phyloP scores from a whole-genome alignment of 345 rosid species.

The Turnera subulata region DNA sequence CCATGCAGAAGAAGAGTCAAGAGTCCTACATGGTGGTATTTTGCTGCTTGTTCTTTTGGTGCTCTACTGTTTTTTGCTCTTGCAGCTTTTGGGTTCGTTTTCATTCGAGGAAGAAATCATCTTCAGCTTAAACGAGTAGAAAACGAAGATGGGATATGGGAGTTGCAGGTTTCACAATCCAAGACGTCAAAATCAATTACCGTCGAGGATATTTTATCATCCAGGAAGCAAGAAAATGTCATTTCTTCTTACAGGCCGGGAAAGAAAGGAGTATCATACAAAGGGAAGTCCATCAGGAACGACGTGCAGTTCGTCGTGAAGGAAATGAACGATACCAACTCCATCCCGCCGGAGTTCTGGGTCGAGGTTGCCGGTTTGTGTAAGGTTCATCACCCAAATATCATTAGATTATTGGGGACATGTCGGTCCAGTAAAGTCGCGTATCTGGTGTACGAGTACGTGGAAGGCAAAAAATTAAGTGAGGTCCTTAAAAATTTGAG shows the following conservation, averaged over 20 bases:
- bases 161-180: slow-evolving; percentile 51
- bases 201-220: slow-evolving; percentile 36
- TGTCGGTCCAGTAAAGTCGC: slow-evolving; percentile 49
- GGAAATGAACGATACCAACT: slow-evolving; percentile 33
- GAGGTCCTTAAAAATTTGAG: slow-evolving; percentile 40
- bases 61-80: slow-evolving; percentile 32
- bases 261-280: slow-evolving; percentile 24
- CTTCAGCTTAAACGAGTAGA: slow-evolving; percentile 49
- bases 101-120: slow-evolving; percentile 33
- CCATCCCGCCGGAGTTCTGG: slow-evolving; percentile 35
- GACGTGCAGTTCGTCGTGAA: slow-evolving; percentile 38
- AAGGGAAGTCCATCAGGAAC: slow-evolving; percentile 29
- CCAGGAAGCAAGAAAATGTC: slow-evolving; percentile 43
- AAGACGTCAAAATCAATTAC: slow-evolving; percentile 38
- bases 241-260: slow-evolving; percentile 40
- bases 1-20: slow-evolving; percentile 43
- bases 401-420: slow-evolving; percentile 46
- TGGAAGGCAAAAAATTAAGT: slow-evolving; percentile 49
- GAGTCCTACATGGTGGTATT: slow-evolving; percentile 45
- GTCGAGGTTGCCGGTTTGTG: slow-evolving; percentile 31
- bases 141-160: slow-evolving; percentile 66
- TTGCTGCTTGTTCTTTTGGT: slow-evolving; percentile 33
- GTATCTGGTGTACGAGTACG: slow-evolving; percentile 48
- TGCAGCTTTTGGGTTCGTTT: slow-evolving; percentile 24
- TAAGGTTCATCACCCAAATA: slow-evolving; percentile 51